phyloP scores from a whole-genome alignment of 176 grass and related monocot species.

The Poa pratensis region DNA sequence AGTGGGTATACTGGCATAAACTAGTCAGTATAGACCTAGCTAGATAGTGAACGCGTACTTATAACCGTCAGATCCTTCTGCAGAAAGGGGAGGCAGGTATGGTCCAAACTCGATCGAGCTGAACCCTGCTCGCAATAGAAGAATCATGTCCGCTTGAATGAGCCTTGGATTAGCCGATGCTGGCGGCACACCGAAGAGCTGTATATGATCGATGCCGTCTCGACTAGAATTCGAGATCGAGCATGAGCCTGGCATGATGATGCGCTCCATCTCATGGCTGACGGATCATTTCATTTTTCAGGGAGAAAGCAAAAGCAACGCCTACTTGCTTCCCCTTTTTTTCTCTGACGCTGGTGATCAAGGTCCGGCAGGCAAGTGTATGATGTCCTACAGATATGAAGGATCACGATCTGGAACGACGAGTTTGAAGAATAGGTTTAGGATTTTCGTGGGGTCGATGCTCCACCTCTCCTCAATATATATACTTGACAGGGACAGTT shows the following conservation, averaged over 20 bases:
- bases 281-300: slow-evolving; percentile 5
- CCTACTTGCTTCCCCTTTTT: background rate
- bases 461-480: no score
- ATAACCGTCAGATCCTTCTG: background rate
- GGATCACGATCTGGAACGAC: background rate
- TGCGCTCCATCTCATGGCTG: background rate
- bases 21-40: no score
- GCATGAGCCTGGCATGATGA: background rate
- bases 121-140: slow-evolving; percentile 3
- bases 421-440: no score
- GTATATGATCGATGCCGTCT: background rate
- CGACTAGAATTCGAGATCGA: background rate
- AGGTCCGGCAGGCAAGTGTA: background rate
- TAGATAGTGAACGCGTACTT: background rate
- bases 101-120: background rate
- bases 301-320: background rate
- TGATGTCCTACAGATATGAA: background rate
- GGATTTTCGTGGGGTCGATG: no score
- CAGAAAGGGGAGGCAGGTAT: background rate
- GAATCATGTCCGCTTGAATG: background rate
- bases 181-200: background rate
- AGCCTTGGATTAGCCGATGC: background rate
- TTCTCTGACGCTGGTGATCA: background rate
- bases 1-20: background rate
- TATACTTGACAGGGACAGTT: no score